A percentile compares a stretch with the other conserved stretches of the same genome.
phyloP scores from a whole-genome alignment of 352 stramenopile species.

The Pythium folliculosum region DNA sequence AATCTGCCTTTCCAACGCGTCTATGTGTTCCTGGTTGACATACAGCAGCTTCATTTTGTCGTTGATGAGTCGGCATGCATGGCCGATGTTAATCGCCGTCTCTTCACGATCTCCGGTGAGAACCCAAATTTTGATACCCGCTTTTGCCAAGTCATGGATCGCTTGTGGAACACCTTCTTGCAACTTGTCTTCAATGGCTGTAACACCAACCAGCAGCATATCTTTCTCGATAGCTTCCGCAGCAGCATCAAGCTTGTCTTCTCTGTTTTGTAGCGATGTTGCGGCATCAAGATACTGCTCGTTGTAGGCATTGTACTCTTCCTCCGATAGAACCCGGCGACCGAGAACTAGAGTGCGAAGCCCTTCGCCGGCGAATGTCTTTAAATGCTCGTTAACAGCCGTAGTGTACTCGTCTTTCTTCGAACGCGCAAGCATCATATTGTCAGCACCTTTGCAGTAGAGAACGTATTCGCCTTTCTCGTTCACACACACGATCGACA shows the following conservation, averaged over 20 bases:
- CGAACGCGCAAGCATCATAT: constrained; percentile 76
- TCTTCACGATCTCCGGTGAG: constrained; percentile 98
- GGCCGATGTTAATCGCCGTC: constrained; percentile 97
- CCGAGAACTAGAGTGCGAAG: constrained; percentile 81
- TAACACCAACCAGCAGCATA: constrained; percentile 90
- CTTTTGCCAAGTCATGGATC: constrained; percentile 91
- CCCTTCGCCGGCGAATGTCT: constrained; percentile 71
- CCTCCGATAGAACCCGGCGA: constrained; percentile 40
- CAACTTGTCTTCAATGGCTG: constrained; percentile 96
- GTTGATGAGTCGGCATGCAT: constrained; percentile 77
- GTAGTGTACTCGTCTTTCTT: constrained; percentile 22
- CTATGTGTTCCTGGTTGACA: constrained; percentile 52
- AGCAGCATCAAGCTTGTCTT: constrained; percentile 53
- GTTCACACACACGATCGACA: constrained; percentile 93
- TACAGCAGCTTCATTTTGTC: constrained; percentile 71
- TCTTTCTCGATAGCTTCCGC: constrained; percentile 68
- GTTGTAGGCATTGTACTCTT: constrained; percentile 67
- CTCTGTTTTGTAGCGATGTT: constrained; percentile 50
- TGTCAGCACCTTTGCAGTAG: constrained; percentile 85
- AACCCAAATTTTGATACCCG: constrained; percentile 98
- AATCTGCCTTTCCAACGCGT: constrained; percentile 47
- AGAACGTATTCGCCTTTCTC: constrained; percentile 48
- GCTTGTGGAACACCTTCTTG: constrained; percentile 93
- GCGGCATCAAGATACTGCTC: constrained; percentile 52
- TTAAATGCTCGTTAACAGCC: constrained; percentile 48